These are phyloP conservation scores for Globisporangium yorkense DNA, from an alignment of 352 stramenopile species.

Conservation along the genomic window DNA sequence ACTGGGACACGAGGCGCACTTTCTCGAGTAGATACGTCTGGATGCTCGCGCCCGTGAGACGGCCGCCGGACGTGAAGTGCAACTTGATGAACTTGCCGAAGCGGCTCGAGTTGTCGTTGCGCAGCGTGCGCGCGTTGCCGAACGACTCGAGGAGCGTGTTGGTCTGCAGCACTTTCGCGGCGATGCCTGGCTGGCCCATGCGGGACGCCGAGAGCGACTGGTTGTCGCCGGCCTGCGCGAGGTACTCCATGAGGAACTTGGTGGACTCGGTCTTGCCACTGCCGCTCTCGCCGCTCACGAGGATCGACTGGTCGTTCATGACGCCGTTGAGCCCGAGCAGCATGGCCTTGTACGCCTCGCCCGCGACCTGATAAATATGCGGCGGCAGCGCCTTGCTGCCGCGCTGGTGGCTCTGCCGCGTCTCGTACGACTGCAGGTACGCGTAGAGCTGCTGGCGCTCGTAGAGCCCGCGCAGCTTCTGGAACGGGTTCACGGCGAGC, in stretches of 20 bases:
- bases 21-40: slow-evolving; percentile 95
- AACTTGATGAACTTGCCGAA: slow-evolving; percentile 93
- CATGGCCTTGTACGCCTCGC: slow-evolving; percentile 79
- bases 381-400: slow-evolving; percentile 39
- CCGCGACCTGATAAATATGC: slow-evolving; percentile 84
- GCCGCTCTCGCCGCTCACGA: slow-evolving; percentile 83
- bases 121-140: slow-evolving; percentile 81
- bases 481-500: slow-evolving; percentile 81
- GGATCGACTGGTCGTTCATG: slow-evolving; percentile 70
- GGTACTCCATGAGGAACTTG: slow-evolving; percentile 87
- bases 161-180: slow-evolving; percentile 87
- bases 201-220: slow-evolving; percentile 36
- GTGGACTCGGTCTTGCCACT: slow-evolving; percentile 88
- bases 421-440: slow-evolving; percentile 66
- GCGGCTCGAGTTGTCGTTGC: slow-evolving; percentile 89
- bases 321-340: slow-evolving; percentile 53
- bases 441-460: slow-evolving; percentile 39
- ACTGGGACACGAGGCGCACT: slow-evolving; percentile 82
- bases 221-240: slow-evolving; percentile 72
- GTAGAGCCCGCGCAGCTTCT: slow-evolving; percentile 66
- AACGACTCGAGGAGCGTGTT: slow-evolving; percentile 90
- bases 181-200: slow-evolving; percentile 37
- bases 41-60: slow-evolving; percentile 80
- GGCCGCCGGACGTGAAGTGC: slow-evolving; percentile 69
- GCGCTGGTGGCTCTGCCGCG: slow-evolving; percentile 22